Percentiles rank a stretch among this genome's conserved stretches.
Evolutionary conservation across 495 filamentous ascomycete genomes (phyloP).

Genomic region (Coniosporium apollinis): DNA sequence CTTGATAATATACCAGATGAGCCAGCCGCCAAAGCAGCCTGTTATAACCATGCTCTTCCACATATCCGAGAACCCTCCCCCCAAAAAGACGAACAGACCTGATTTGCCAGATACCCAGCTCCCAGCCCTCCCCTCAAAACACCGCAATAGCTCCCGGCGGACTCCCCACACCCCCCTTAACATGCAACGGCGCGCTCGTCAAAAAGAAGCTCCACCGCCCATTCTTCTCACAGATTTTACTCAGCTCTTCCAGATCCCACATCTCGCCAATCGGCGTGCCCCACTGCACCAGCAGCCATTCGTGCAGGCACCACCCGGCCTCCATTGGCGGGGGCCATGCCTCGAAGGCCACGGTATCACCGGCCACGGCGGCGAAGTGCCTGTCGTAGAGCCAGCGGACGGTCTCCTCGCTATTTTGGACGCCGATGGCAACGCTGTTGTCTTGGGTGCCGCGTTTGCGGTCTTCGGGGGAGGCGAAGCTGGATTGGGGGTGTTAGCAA

Average conservation of each 20-base stretch:
- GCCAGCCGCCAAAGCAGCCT: no score
- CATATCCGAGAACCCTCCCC: no score
- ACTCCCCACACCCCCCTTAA: slow-evolving; percentile 38
- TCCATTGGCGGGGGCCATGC: slow-evolving; percentile 16
- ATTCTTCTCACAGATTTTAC: slow-evolving; percentile 26
- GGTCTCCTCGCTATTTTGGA: slow-evolving; percentile 28
- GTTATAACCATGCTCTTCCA: no score
- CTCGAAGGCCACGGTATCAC: slow-evolving; percentile 34
- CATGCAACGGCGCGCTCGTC: slow-evolving; percentile 37
- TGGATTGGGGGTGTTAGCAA: not conserved
- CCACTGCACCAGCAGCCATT: slow-evolving; percentile 39
- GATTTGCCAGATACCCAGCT: no score
- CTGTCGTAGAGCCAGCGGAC: slow-evolving; percentile 34
- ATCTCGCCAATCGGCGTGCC: slow-evolving; percentile 43
- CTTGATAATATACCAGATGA: no score
- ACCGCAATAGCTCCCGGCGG: slow-evolving; percentile 30
- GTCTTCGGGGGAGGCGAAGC: slow-evolving; percentile 17
- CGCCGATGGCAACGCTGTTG: slow-evolving; percentile 23
- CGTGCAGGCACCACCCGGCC: slow-evolving; percentile 25
- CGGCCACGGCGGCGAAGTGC: slow-evolving; percentile 34
- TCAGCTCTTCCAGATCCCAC: slow-evolving; percentile 38
- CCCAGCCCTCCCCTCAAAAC: no score
- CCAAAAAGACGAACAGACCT: no score
- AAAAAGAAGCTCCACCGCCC: slow-evolving; percentile 36
- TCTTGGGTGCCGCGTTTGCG: slow-evolving; percentile 17